Percentiles rank a stretch among this genome's conserved stretches.
phyloP scores from a whole-genome alignment of 176 grass and related monocot species.

The Oryza punctata region DNA sequence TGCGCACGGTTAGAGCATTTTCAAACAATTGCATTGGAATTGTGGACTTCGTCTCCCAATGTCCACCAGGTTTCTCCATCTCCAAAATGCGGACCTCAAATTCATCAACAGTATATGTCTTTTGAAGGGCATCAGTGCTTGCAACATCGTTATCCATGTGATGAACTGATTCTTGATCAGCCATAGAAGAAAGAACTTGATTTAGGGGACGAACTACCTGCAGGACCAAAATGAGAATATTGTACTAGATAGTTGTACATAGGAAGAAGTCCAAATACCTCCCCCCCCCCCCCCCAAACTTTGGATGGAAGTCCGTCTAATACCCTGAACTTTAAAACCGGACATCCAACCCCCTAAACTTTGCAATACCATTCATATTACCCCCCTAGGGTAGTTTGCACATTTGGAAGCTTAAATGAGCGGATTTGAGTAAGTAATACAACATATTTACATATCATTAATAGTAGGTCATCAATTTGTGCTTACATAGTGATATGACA shows the following conservation, averaged over 20 bases:
- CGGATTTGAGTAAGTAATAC: too few species aligned
- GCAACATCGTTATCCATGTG: slow-evolving; percentile 63
- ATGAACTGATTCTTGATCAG: slow-evolving; percentile 73
- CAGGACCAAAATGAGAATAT: slow-evolving; percentile 34
- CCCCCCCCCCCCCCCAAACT: too few species aligned
- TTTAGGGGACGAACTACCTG: slow-evolving; percentile 74
- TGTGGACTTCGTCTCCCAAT: slow-evolving; percentile 68
- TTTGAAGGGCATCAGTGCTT: slow-evolving; percentile 75
- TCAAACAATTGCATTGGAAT: slow-evolving; percentile 91
- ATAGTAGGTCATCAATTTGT: too few species aligned
- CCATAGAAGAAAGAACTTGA: slow-evolving; percentile 78
- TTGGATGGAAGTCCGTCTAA: too few species aligned
- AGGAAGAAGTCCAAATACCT: background rate
- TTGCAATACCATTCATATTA: too few species aligned
- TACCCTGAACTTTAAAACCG: too few species aligned
- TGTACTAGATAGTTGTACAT: slow-evolving; percentile 13
- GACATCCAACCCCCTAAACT: too few species aligned
- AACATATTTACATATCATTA: too few species aligned
- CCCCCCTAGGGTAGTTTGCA: too few species aligned
- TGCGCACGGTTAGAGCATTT: slow-evolving; percentile 86
- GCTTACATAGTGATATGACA: too few species aligned
- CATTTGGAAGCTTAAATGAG: too few species aligned
- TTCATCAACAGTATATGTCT: slow-evolving; percentile 82
- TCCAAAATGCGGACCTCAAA: slow-evolving; percentile 89
- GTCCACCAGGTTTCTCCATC: slow-evolving; percentile 66